Conservation (phyloP, 257 asterid species). For the Penstemon newberryi region DNA sequence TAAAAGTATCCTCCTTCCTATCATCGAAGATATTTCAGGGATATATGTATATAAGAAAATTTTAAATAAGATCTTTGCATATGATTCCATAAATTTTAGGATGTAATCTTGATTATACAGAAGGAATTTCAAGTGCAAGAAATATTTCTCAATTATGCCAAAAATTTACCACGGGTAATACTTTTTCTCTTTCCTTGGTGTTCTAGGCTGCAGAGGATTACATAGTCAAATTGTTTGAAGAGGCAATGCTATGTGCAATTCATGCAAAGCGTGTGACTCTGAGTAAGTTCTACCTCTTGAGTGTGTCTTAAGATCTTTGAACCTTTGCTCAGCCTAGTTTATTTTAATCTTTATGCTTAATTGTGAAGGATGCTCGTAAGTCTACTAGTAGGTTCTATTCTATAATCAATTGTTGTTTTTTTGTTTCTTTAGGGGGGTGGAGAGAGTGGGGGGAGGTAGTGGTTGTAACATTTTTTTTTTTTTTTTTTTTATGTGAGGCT, state of each 20-base stretch:
- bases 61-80: not conserved
- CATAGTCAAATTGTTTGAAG: conserved; percentile 70
- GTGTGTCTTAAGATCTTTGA: not conserved
- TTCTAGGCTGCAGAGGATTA: conserved; percentile 82
- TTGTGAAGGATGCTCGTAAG: conserved; percentile 18
- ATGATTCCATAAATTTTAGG: not conserved
- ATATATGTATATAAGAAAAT: not conserved
- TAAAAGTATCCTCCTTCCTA: not conserved
- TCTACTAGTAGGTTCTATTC: not conserved
- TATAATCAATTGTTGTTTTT: not conserved
- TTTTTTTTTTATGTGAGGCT: not conserved
- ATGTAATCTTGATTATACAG: not conserved
- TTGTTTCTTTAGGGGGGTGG: not conserved
- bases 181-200: conserved; percentile 26
- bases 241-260: conserved; percentile 82
- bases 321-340: conserved; percentile 3
- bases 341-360: not conserved
- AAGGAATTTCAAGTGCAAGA: not conserved
- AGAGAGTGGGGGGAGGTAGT: not conserved
- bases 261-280: conserved; percentile 96
- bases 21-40: not conserved
- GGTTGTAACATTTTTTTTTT: not conserved
- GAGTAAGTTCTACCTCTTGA: conserved; percentile 54
- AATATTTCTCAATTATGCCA: not conserved
- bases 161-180: conserved; percentile 8